These are phyloP conservation scores for Pseudohalonectria lignicola DNA, from an alignment of 2,329 filamentous ascomycete species.

Conservation along the genomic window DNA sequence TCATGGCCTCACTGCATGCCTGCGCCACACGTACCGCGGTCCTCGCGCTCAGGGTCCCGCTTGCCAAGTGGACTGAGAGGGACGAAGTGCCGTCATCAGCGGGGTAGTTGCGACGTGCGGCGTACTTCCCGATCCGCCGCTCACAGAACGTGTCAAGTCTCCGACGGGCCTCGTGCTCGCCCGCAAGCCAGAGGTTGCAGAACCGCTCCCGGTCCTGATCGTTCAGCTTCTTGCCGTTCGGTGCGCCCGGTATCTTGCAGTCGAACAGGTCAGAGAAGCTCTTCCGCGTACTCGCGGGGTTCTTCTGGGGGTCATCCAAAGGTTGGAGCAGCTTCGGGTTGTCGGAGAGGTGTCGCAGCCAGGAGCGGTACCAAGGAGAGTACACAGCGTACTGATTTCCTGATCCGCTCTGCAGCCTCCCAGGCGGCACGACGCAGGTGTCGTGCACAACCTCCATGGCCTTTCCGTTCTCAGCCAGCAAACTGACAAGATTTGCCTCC, in stretches of 20 bases:
- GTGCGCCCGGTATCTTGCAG: conserved; percentile 46
- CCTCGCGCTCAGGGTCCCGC: conserved; percentile 53
- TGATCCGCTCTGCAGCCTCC: conserved; percentile 50
- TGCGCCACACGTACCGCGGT: conserved; percentile 52
- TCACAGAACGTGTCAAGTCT: conserved; percentile 58
- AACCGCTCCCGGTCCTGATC: conserved; percentile 48
- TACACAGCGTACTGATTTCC: conserved; percentile 81
- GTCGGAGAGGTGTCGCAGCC: conserved; percentile 61
- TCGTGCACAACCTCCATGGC: conserved; percentile 67
- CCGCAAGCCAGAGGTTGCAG: conserved; percentile 56
- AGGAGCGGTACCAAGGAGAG: conserved; percentile 68
- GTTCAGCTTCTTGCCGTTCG: conserved; percentile 49
- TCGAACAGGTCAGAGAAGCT: conserved; percentile 48
- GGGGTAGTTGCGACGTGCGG: conserved; percentile 55
- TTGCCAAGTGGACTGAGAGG: conserved; percentile 60
- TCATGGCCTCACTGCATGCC: conserved; percentile 49
- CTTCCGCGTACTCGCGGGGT: conserved; percentile 30
- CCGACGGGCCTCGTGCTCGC: conserved; percentile 46
- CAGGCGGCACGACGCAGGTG: conserved; percentile 72
- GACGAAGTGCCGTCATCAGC: conserved; percentile 51
- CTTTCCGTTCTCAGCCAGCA: conserved; percentile 51
- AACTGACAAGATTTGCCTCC: conserved; percentile 55
- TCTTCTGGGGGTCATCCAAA: conserved; percentile 44
- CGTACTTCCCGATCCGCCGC: conserved; percentile 51
- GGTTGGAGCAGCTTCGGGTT: conserved; percentile 57